These are phyloP conservation scores for Geosmithia morbida DNA, from an alignment of 2,329 filamentous ascomycete species.

Conservation along the genomic window DNA sequence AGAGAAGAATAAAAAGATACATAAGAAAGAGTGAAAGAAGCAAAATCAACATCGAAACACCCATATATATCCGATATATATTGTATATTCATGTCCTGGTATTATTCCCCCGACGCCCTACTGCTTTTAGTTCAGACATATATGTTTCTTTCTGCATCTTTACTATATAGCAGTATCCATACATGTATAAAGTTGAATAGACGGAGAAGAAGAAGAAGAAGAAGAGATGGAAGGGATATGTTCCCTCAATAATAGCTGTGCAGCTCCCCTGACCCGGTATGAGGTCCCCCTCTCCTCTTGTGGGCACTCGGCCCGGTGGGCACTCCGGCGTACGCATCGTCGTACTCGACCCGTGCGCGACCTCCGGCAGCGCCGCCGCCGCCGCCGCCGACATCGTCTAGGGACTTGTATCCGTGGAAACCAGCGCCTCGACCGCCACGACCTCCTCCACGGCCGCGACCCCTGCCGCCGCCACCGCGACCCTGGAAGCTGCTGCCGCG, in stretches of 20 bases:
- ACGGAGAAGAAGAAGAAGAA: no score
- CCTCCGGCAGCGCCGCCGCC: constrained; percentile 22
- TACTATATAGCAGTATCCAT: no score
- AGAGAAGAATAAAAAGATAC: no score
- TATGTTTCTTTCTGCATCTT: no score
- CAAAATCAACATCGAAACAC: no score
- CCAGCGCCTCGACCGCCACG: constrained; percentile 31
- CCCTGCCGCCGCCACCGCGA: constrained; percentile 18
- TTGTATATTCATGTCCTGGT: no score
- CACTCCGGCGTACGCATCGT: constrained; percentile 21
- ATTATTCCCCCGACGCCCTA: no score
- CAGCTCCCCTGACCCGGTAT: not conserved
- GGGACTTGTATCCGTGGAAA: constrained; percentile 45
- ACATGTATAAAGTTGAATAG: no score
- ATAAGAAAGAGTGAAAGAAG: no score
- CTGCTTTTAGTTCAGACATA: no score
- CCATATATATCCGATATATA: no score
- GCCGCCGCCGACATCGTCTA: constrained; percentile 44
- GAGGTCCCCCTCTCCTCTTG: not conserved
- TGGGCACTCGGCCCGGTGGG: constrained; percentile 7
- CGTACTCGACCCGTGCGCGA: constrained; percentile 29
- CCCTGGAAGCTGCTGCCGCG: constrained; percentile 22
- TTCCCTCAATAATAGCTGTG: not conserved
- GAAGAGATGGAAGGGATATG: no score
- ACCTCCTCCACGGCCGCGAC: constrained; percentile 24